Base-by-base conservation (phyloP, 306 rosid species). In the Pueraria montana region DNA sequence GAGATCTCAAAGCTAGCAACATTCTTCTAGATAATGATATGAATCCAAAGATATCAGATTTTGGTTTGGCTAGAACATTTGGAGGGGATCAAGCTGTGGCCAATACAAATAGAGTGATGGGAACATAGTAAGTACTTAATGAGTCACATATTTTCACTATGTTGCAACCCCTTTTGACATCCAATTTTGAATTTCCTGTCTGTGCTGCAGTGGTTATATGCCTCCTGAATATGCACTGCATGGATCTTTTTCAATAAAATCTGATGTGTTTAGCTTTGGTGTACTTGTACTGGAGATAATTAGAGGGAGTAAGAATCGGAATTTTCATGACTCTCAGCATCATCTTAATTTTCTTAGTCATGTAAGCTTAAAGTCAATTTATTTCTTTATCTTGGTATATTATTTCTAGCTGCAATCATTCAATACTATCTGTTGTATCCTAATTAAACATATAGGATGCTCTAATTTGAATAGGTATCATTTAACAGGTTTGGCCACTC, bases 101-200 rank as follows among this genome's bases (percentile, higher is more conserved):
- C 14, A 64, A 64, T 17, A 64, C 71, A 34, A 70, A 70, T 13
- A 70, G 75, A 70, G 75, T 70, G 21, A 71, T 71, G 76, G 76
- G 76, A 43, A 71, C 76, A 71, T 71, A 71, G 76, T 71, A 71
- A 46, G 76, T 24, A 46, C 3, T 7, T 45, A 6, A 12, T 1
- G 17, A 65, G 7, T 38, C 9, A 40, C 3, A 12, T 38, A 38
- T 3, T 43, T 70, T 70, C 12, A 70, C 42, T 26, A 8, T 45
- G 21, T 8, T 70, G 2, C 34, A 71, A 24, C 9, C 8, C 42
- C 8, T 2, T 45, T 45, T 23, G 26, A 46, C 10, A 68, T 10
- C 6, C 4, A 46, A 3, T 3, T 45, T 45, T 50, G 11, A 0
- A 26, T 45, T 45, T 45, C 12, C 26, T 45, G 36, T 8, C 14